These are phyloP conservation scores for Claviceps spartinae DNA, from an alignment of 2,329 filamentous ascomycete genomes.

Conservation along the genomic window DNA sequence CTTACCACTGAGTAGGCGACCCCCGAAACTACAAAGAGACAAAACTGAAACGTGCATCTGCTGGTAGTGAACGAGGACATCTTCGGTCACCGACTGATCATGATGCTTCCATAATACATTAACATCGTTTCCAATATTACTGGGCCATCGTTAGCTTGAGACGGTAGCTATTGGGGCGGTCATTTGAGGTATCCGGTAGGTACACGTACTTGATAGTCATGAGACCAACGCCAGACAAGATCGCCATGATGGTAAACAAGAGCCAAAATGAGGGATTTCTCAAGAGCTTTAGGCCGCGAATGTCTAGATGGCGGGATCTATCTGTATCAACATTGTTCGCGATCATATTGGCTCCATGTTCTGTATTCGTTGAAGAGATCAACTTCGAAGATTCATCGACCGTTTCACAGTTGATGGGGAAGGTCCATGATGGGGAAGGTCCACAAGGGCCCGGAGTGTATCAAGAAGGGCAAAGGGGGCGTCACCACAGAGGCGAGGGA, in stretches of 20 bases:
- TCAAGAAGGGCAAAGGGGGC: neutral
- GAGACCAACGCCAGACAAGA: conserved; percentile 83
- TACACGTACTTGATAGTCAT: conserved; percentile 93
- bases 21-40: conserved; percentile 76
- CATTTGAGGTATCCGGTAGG: neutral
- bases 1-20: conserved; percentile 63
- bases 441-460: neutral
- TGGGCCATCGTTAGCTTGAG: conserved; percentile 20
- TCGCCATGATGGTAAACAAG: conserved; percentile 71
- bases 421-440: neutral
- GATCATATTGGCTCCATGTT: conserved; percentile 36
- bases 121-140: conserved; percentile 86
- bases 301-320: conserved; percentile 74
- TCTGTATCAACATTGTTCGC: conserved; percentile 54
- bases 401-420: conserved; percentile 7
- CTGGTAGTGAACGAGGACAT: conserved; percentile 69
- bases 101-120: conserved; percentile 82
- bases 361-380: conserved; percentile 50
- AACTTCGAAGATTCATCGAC: conserved; percentile 70
- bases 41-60: conserved; percentile 88
- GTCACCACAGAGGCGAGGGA: conserved; percentile 4
- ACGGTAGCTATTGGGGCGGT: neutral
- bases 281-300: conserved; percentile 69
- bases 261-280: conserved; percentile 76
- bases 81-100: conserved; percentile 56